Evolutionary conservation across 495 filamentous ascomycete species (phyloP), one percentile per base, ranked within the genome.

Genomic region (Rhypophila decipiens): DNA sequence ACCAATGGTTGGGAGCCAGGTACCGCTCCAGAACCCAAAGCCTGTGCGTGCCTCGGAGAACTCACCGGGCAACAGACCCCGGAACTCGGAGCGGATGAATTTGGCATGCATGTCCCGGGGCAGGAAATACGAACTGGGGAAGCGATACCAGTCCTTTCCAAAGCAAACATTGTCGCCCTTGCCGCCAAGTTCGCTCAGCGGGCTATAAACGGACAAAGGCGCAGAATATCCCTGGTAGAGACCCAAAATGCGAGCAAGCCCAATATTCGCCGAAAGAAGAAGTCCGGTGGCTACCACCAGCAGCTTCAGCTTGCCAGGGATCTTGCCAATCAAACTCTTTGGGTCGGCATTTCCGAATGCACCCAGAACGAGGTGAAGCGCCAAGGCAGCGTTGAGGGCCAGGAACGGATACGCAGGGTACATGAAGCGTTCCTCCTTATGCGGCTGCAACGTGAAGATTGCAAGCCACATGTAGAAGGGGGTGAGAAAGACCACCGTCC

Each of bases 361-460:
- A 22, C 79, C 68, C 5, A 96, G 74, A 0, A 90, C 60, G 47
- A 86, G 82, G 64, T 96, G 88, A 40, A 93, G 71, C 1, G 88
- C 71, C 42, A 96, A 69, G n/a, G 90, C 87, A 11, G 91, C 91
- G 66, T 93, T 93, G 21, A 97, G 74, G n/a, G 86, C 88, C 20
- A 99, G 74, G 43, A 88, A 85, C 8, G 94, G 93, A 62, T 99
- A 99, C 19, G 83, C 84, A 0, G 91, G 91, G 64, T 95, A 97
- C 90, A 99, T 97, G 71, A 99, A 99, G 7, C 94, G 75, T 60
- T 99, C 94, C 65, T 99, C 94, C 57, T 99, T 99, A 74, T 99
- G 94, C 17, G 93, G 84, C 60, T 97, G 93, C 9, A 83, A 60
- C 3, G 88, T 87, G 67, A 99, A 96, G 45, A 97, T 91, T 5